Evolutionary conservation across 371 early-diverging fungal species (phyloP), one percentile per base, ranked within the genome.

Genomic region (Mucor lusitanicus): DNA sequence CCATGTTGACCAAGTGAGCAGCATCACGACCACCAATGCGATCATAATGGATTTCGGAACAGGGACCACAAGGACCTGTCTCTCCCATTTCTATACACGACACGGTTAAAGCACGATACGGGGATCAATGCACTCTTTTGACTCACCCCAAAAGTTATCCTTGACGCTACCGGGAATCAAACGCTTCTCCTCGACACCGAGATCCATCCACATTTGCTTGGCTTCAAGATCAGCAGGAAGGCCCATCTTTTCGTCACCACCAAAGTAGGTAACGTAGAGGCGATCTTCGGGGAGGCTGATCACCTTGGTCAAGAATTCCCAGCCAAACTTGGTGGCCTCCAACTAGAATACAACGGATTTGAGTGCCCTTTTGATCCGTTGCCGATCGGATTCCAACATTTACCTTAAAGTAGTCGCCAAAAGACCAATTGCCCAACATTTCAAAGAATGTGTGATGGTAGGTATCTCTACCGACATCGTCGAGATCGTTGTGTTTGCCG

Each of bases 371-470:
- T n/a, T n/a, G n/a, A n/a, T n/a, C n/a, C n/a, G n/a, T n/a, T n/a
- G n/a, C n/a, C n/a, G n/a, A n/a, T n/a, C n/a, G n/a, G n/a, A n/a
- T n/a, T n/a, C n/a, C n/a, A n/a, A n/a, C n/a, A 27, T 56, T 1
- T 67, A 90, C 91, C 91, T 99, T 99, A 84, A 99, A 99, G 81
- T 99, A 99, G 75, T 99, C 98, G 62, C 99, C 99, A 87, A 99
- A 99, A 23, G 99, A 99, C 99, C 99, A 99, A 88, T 99, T 99
- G 62, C 99, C 99, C 83, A 99, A 85, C 99, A 99, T 99, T 84
- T 99, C 99, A 87, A 99, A 99, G 86, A 97, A 99, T 40, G 99
- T 99, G 81, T 99, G 99, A 82, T 99, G 99, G 80, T 99, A 99
- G 7, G 95, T 96, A 77, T 99, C 99, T 78, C 95, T 98, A 64